Evolutionary conservation across 306 rosid genomes (phyloP).

Genomic region (Acmispon strigosus): DNA sequence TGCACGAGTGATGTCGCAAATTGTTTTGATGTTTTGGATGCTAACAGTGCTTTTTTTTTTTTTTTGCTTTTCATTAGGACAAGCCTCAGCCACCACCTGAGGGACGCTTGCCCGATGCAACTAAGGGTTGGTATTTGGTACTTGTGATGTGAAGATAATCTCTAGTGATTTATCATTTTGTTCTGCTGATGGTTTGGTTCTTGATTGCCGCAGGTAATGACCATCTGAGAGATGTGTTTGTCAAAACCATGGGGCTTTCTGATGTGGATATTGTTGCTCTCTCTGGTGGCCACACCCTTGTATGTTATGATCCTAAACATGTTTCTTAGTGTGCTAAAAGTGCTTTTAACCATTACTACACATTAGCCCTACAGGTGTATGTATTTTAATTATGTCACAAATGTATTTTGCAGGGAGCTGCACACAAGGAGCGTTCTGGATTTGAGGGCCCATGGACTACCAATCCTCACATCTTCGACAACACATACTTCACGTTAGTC

Average conservation of each 20-base stretch:
- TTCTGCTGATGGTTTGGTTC: neutral
- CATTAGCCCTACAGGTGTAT: neutral
- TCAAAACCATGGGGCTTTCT: conserved; percentile 73
- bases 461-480: conserved; percentile 88
- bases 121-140: conserved; percentile 37
- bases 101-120: conserved; percentile 92
- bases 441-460: conserved; percentile 96
- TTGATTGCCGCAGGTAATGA: conserved; percentile 54
- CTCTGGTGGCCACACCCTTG: conserved; percentile 93
- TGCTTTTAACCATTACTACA: no score
- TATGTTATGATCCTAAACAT: conserved; percentile 3
- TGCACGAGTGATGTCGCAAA: neutral
- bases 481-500: conserved; percentile 74
- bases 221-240: conserved; percentile 81
- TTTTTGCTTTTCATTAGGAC: conserved; percentile 39
- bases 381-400: neutral
- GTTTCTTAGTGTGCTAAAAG: no score
- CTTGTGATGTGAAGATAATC: no score
- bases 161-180: no score
- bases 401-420: conserved; percentile 53
- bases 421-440: conserved; percentile 98
- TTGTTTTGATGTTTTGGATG: neutral
- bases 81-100: conserved; percentile 73
- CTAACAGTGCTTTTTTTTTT: neutral
- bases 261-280: conserved; percentile 92